Percentiles rank a stretch among this genome's conserved stretches.
Evolutionary conservation across 2,329 filamentous ascomycete species (phyloP).

Genomic region (Verruconis gallopava): DNA sequence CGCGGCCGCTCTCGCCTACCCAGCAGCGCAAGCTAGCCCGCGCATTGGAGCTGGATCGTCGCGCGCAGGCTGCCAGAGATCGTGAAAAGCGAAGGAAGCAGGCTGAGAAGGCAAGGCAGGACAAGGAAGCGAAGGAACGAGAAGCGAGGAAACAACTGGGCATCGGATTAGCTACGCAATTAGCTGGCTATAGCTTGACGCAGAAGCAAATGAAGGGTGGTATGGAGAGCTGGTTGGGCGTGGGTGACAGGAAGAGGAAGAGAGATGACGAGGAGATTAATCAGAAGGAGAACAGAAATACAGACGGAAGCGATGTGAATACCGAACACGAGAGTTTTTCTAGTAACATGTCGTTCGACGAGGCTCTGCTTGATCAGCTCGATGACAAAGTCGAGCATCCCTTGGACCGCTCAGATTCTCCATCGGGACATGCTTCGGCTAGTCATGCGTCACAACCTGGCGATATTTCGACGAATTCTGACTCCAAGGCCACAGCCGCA

Average conservation of each 20-base stretch:
- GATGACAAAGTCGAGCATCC: neutral
- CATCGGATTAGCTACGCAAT: constrained; percentile 25
- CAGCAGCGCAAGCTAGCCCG: neutral
- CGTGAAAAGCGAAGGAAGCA: constrained; percentile 5
- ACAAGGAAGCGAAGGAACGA: constrained; percentile 21
- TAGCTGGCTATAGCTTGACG: constrained; percentile 25
- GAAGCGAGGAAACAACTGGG: constrained; percentile 19
- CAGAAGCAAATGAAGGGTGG: constrained; percentile 24
- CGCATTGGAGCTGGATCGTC: constrained; percentile 1
- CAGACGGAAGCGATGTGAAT: neutral
- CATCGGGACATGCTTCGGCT: neutral
- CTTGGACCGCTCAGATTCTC: too few species aligned
- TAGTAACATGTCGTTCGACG: neutral
- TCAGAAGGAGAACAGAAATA: neutral
- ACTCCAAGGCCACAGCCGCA: neutral
- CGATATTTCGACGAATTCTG: neutral
- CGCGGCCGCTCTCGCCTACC: neutral
- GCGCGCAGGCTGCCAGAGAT: constrained; percentile 1
- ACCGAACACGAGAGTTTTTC: neutral
- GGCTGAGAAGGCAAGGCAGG: constrained; percentile 16
- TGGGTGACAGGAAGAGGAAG: constrained; percentile 2
- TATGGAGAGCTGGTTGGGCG: constrained; percentile 19
- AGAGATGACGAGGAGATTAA: neutral
- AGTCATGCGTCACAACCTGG: neutral
- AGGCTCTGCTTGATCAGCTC: neutral